phyloP scores from a whole-genome alignment of 805 yeast genomes.

The Wickerhamomyces alni region DNA sequence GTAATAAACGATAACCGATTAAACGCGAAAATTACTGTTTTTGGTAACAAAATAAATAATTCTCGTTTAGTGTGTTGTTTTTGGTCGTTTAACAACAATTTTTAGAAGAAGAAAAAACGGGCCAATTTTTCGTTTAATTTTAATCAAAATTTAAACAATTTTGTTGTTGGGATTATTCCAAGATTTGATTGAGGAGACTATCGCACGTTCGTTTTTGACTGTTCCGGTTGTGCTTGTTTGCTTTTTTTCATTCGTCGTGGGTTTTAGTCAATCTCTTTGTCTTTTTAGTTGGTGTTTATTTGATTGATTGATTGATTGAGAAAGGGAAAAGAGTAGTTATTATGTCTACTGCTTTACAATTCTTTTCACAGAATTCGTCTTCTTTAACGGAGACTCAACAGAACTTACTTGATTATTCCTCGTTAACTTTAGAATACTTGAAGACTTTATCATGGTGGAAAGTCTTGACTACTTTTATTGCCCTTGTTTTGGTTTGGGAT shows the following conservation, averaged over 20 bases:
- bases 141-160: too few relatives aligned
- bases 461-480: slow-evolving; percentile 38
- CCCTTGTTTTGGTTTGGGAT: slow-evolving; percentile 54
- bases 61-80: neutral
- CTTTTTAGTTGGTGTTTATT: neutral
- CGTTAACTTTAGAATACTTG: slow-evolving; percentile 5
- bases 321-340: neutral
- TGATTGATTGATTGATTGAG: neutral
- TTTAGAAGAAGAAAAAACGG: neutral
- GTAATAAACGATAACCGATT: too few relatives aligned
- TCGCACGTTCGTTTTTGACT: too few relatives aligned
- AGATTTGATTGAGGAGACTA: too few relatives aligned
- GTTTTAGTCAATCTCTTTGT: neutral
- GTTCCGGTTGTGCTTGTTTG: too few relatives aligned
- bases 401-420: neutral
- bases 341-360: slow-evolving; percentile 21
- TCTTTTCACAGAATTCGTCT: slow-evolving; percentile 11
- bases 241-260: too few relatives aligned
- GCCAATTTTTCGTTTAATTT: too few relatives aligned
- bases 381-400: slow-evolving; percentile 10
- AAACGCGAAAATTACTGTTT: neutral
- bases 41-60: neutral
- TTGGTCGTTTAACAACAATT: neutral
- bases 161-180: too few relatives aligned
- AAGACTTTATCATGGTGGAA: slow-evolving; percentile 47